A percentile compares a stretch with the other conserved stretches of the same genome.
Evolutionary conservation across 129 eudicot genomes (phyloP).

Genomic region (Erigeron canadensis): DNA sequence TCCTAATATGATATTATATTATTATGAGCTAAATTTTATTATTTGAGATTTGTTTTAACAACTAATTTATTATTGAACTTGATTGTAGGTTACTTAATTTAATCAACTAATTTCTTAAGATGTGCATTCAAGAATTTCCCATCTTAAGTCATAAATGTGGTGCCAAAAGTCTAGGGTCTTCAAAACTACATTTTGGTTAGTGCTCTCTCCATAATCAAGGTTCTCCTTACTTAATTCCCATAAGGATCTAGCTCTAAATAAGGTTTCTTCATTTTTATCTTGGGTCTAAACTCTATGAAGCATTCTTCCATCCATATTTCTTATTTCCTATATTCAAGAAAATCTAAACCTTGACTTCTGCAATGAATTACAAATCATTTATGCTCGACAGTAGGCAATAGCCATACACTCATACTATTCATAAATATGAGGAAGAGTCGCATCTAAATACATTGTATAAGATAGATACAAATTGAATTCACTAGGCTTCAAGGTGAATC

Average conservation of each 20-base stretch:
- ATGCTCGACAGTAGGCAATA: not conserved
- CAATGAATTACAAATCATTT: not conserved
- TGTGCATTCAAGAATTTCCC: too few species aligned
- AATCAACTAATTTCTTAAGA: too few species aligned
- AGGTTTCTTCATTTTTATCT: not conserved
- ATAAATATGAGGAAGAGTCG: not conserved
- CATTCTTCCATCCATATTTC: not conserved
- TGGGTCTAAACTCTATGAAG: not conserved
- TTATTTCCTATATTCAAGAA: not conserved
- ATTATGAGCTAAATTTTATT: too few species aligned
- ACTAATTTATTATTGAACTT: too few species aligned
- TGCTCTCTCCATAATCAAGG: not conserved
- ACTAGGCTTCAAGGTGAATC: too few species aligned
- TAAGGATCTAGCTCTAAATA: not conserved
- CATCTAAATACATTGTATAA: not conserved
- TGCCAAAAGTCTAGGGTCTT: too few species aligned
- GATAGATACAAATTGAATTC: not conserved
- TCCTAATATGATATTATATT: too few species aligned
- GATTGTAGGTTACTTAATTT: too few species aligned
- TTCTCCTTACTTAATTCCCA: not conserved
- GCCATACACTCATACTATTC: not conserved
- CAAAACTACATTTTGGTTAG: too few species aligned
- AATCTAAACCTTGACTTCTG: not conserved
- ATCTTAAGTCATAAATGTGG: too few species aligned
- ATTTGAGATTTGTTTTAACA: too few species aligned